Base-by-base conservation (phyloP, 768 basidiomycete species). In the Rhizopogon vesiculosus region DNA sequence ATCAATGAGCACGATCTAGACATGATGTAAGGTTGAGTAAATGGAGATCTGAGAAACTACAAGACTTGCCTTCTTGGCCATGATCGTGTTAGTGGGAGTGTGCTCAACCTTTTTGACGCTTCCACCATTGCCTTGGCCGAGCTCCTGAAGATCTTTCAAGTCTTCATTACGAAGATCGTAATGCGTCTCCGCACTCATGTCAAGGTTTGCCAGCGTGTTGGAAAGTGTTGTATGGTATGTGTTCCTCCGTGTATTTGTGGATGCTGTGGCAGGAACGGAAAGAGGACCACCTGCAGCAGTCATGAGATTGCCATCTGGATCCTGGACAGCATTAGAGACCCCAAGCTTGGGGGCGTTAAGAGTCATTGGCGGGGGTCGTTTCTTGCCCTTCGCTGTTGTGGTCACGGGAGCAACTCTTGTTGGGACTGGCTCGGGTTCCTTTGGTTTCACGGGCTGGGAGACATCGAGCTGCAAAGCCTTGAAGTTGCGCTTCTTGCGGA, bases 31-130 rank as follows among this genome's bases (percentile, higher is more conserved):
- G 18, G 46, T 29, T 50, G 45, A 51, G 51, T 43, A 13, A 42
- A 16, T 51, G 9, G 35, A 18, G 29, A 3, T 31, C 4, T 7
- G 31, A 53, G 10, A 18, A 48, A 41, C 9, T 12, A n/a, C 29
- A 1, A 8, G 38, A 70, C 86, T 55, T 65, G 88, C 97, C 85
- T 99, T 99, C 77, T 97, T 95, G 4, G 97, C 97, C 96, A 99
- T 98, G 63, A 93, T 82, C 15, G 86, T 93, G 40, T 87, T 87
- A 33, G 93, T 92, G 12, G 93, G 93, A 13, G 83, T 78, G 67
- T 99, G 97, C 71, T 95, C 86, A 16, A 97, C 95, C 73, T 90
- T 91, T 72, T 94, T 94, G 46, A 99, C 97, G 53, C 95, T 97
- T 53, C 97, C 97, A 1, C 97, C 95, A 66, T 98, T 98, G 3